Evolutionary conservation across 2,329 filamentous ascomycete genomes (phyloP).

Genomic region (Aspergillus felis): DNA sequence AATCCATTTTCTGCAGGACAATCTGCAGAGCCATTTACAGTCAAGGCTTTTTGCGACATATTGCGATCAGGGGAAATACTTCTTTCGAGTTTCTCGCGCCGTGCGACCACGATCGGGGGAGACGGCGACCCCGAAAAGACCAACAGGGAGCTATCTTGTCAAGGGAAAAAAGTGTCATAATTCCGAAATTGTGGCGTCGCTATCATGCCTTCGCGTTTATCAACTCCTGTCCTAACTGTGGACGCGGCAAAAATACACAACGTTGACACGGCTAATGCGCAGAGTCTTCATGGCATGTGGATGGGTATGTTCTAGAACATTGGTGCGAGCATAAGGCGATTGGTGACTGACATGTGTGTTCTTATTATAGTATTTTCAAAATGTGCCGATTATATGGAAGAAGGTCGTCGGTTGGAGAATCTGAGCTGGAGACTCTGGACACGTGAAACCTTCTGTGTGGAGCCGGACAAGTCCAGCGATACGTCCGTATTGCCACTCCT

Average conservation of each 20-base stretch:
- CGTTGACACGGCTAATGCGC: slow-evolving; percentile 86
- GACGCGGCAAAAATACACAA: slow-evolving; percentile 90
- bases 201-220: slow-evolving; percentile 77
- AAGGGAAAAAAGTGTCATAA: slow-evolving; percentile 6
- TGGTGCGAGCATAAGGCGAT: slow-evolving; percentile 1
- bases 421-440: slow-evolving; percentile 95
- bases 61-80: slow-evolving; percentile 17
- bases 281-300: slow-evolving; percentile 96
- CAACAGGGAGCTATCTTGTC: slow-evolving; percentile 10
- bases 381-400: slow-evolving; percentile 88
- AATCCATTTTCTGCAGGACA: slow-evolving; percentile 17
- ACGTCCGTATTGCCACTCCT: slow-evolving; percentile 47
- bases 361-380: slow-evolving; percentile 73
- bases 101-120: slow-evolving; percentile 42
- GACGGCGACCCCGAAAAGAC: slow-evolving; percentile 40
- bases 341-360: slow-evolving; percentile 19
- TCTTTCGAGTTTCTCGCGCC: slow-evolving; percentile 29
- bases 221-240: slow-evolving; percentile 83
- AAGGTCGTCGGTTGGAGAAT: slow-evolving; percentile 89
- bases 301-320: slow-evolving; percentile 63
- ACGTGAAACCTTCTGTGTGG: slow-evolving; percentile 85
- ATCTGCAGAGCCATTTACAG: slow-evolving; percentile 12
- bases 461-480: slow-evolving; percentile 53
- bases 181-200: slow-evolving; percentile 21
- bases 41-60: slow-evolving; percentile 5